These are phyloP conservation scores for Fusarium hostae DNA, from an alignment of 2,329 filamentous ascomycete genomes.

Conservation along the genomic window DNA sequence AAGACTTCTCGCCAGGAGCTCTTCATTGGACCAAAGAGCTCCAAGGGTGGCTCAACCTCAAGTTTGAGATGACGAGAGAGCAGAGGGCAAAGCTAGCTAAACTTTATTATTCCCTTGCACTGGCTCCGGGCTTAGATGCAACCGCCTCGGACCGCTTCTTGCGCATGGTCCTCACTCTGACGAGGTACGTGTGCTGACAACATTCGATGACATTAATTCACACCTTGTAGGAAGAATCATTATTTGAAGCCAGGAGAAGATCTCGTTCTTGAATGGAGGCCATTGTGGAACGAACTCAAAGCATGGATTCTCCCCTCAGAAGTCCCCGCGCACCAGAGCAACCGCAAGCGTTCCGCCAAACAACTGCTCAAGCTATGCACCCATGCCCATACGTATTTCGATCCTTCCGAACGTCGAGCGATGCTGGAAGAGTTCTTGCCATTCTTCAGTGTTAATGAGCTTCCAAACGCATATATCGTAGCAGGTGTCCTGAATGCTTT, in stretches of 20 bases:
- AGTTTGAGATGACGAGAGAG: constrained; percentile 93
- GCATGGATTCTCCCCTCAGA: constrained; percentile 88
- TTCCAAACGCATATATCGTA: constrained; percentile 94
- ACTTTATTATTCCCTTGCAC: constrained; percentile 92
- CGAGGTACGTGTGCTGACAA: constrained; percentile 73
- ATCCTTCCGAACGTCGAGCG: constrained; percentile 83
- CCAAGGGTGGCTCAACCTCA: constrained; percentile 92
- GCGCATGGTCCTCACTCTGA: constrained; percentile 95
- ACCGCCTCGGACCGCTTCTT: constrained; percentile 88
- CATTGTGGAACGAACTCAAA: constrained; percentile 93
- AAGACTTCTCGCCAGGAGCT: constrained; percentile 93
- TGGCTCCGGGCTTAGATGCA: constrained; percentile 89
- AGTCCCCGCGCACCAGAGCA: constrained; percentile 71
- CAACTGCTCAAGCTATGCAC: constrained; percentile 87
- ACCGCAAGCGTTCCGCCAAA: constrained; percentile 66
- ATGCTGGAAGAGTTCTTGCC: constrained; percentile 84
- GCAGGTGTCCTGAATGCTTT: constrained; percentile 86
- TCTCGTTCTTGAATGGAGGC: constrained; percentile 91
- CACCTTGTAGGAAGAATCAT: constrained; percentile 79
- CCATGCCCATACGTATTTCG: constrained; percentile 92
- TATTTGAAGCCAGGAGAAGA: constrained; percentile 93
- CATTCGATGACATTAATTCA: constrained; percentile 21
- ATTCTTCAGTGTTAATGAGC: constrained; percentile 93
- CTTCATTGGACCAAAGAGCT: constrained; percentile 98
- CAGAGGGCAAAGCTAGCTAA: constrained; percentile 85